Evolutionary conservation across 495 filamentous ascomycete genomes (phyloP), one percentile per base, ranked within the genome.

Genomic region (Rusavskia elegans): DNA sequence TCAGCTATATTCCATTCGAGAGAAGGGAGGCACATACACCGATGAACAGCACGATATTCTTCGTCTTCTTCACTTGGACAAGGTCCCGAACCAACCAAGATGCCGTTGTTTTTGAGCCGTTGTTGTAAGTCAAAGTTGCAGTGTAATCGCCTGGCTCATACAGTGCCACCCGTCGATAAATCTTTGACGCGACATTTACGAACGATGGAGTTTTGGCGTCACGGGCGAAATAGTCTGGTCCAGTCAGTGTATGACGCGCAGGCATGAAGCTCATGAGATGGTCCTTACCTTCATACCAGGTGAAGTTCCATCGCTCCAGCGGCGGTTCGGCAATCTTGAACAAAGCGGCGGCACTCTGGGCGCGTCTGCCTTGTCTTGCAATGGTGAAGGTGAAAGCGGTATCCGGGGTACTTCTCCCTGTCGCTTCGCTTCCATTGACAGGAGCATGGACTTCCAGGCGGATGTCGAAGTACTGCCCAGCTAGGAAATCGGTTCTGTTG

Each of bases 1-100:
- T 45, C 21, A 45, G 41, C 20, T 11, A 23, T 29, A 7, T 23
- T 17, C 20, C 7, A 2, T 11, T 20, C 5, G 0, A 11, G 5
- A 45, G 11, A 4, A 23, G 20, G 16, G 41, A 11, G 16, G 5
- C 82, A 42, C 72, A 67, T 71, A 53, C 14, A 63, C 83, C 83
- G 49, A 87, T 79, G 67, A 87, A 87, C 46, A 87, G 72, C 49
- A 87, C 74, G 53, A 87, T 75, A 57, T 87, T 87, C 77, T 87
- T 87, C 3, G 83, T 78, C 66, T 76, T 82, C 60, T 82, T 78
- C 63, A 70, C 68, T 5, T 70, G 70, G 19, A 71, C 70, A 11
- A 86, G 55, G 48, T 81, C 78, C n/a, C 83, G 75, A 10, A 87
- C 83, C 9, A 76, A 60, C 83, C 83, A 87, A 53, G 72, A 77